Percentiles rank a stretch among this genome's conserved stretches.
phyloP scores from a whole-genome alignment of 768 basidiomycete genomes.

The Tylopilus sp. region DNA sequence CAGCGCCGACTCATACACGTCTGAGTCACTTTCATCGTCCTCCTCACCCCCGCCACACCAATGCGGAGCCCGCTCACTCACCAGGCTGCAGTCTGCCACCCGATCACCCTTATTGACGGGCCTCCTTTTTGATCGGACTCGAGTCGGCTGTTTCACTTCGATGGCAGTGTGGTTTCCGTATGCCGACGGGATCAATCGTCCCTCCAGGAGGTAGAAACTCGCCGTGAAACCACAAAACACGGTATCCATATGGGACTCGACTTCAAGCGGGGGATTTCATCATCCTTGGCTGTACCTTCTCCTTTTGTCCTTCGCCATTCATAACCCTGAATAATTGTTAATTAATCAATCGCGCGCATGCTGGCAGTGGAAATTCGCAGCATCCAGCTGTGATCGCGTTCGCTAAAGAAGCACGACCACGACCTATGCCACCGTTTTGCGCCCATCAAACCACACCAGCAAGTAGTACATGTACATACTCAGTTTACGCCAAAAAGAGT shows the following conservation, averaged over 20 bases:
- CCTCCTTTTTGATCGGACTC: constrained; percentile 24
- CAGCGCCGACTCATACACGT: background rate
- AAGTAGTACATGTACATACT: too few relatives aligned
- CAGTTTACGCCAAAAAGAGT: too few relatives aligned
- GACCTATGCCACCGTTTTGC: constrained; percentile 27
- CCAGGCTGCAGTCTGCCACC: constrained; percentile 17
- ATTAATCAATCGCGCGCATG: background rate
- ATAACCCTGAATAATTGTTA: background rate
- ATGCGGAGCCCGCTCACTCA: constrained; percentile 13
- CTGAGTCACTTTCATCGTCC: background rate
- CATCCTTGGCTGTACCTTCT: background rate
- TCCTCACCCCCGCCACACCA: constrained; percentile 1
- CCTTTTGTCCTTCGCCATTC: background rate
- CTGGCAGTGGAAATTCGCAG: background rate
- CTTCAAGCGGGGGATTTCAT: background rate
- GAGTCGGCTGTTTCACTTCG: constrained; percentile 8
- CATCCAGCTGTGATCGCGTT: background rate
- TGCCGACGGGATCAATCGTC: background rate
- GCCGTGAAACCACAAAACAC: background rate
- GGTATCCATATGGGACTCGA: background rate
- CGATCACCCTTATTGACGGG: constrained; percentile 12
- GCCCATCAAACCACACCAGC: too few relatives aligned
- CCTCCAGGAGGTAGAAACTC: background rate
- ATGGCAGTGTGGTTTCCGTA: constrained; percentile 8
- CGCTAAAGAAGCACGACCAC: background rate